A percentile compares a stretch with the other conserved stretches of the same genome.
phyloP scores from a whole-genome alignment of 306 rosid genomes.

The Trifolium subterraneum region DNA sequence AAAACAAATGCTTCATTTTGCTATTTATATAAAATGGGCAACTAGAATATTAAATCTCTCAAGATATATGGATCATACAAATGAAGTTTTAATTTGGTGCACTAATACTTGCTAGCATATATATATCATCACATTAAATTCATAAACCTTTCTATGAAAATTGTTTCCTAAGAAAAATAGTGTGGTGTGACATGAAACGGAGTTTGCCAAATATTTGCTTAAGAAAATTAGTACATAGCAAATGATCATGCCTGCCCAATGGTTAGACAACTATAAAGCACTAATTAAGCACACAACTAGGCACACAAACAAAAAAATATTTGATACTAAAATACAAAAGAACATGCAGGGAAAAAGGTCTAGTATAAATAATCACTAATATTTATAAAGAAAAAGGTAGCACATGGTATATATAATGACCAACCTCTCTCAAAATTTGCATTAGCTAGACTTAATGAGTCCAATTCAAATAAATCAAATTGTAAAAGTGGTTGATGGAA shows the following conservation, averaged over 20 bases:
- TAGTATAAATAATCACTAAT: neutral
- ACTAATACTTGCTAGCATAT: too few species aligned
- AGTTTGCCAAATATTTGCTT: neutral
- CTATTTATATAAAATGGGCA: neutral
- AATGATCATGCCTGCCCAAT: neutral
- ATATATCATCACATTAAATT: too few species aligned
- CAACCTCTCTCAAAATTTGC: neutral
- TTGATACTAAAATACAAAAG: neutral
- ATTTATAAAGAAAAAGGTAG: neutral
- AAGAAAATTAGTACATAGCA: neutral
- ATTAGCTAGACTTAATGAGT: too few species aligned
- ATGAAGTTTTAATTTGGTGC: neutral
- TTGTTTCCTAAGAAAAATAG: neutral
- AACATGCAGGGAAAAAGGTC: neutral
- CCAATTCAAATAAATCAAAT: too few species aligned
- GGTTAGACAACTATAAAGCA: neutral
- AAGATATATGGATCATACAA: neutral
- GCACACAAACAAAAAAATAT: neutral
- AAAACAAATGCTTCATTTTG: conserved; percentile 16
- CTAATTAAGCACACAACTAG: neutral
- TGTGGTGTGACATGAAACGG: neutral
- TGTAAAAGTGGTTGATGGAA: too few species aligned
- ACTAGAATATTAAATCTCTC: neutral
- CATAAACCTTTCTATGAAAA: neutral
- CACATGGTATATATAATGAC: neutral